Conservation (phyloP, 176 grass and related monocot genomes). For the Elymus sibiricus region DNA sequence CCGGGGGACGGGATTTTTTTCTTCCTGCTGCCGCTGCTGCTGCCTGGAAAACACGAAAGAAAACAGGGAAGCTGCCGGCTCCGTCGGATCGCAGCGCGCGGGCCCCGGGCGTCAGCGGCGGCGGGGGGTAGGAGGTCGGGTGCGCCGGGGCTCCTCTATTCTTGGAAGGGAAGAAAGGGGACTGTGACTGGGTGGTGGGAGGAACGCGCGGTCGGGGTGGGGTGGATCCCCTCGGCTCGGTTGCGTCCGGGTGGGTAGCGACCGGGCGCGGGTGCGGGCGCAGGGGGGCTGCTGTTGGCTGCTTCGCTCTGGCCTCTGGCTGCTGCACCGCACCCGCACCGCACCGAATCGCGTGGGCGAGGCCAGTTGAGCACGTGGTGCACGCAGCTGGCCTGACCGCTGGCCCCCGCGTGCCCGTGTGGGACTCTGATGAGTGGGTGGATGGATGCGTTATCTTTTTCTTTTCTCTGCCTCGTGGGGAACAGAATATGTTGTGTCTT, state of each 20-base stretch:
- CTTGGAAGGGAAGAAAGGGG: constrained; percentile 50
- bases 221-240: neutral
- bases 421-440: neutral
- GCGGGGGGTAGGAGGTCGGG: neutral
- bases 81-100: neutral
- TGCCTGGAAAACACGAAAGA: constrained; percentile 37
- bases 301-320: neutral
- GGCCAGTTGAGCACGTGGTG: constrained; percentile 32
- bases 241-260: neutral
- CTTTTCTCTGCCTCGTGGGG: neutral
- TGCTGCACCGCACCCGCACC: neutral
- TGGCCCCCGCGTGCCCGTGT: neutral
- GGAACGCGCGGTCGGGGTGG: neutral
- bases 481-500: neutral
- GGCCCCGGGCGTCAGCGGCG: constrained; percentile 3
- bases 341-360: constrained; percentile 13
- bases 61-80: neutral
- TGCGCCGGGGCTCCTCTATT: constrained; percentile 22
- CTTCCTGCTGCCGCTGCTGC: neutral
- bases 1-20: neutral
- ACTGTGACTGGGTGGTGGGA: neutral
- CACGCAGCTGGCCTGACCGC: neutral
- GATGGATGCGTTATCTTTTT: neutral
- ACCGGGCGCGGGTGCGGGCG: neutral
- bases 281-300: neutral